Base-by-base conservation (phyloP, 495 filamentous ascomycete genomes). In the Haplographium delicatum region DNA sequence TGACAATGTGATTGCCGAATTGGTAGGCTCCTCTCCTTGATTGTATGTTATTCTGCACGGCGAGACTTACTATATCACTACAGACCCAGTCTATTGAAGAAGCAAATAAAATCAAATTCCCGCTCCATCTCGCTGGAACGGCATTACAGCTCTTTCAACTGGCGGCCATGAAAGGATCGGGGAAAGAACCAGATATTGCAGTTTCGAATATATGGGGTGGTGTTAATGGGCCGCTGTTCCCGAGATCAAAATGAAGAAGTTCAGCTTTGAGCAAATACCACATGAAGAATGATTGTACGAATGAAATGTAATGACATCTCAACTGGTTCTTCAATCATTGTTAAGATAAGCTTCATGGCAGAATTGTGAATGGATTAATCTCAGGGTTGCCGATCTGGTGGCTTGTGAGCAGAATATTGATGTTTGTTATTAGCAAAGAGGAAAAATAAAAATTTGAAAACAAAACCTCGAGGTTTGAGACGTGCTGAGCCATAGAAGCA, bases 141-240 rank as follows among this genome's bases (percentile, higher is more conserved):
- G 54, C 58, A 1, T 41, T 61, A 22, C 58, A 61, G 27, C 31
- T 61, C 3, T 50, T 53, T 27, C 50, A 57, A n/a, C 47, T 50
- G 2, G 53, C 49, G 23, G 26, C 38, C 5, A 23, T 51, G 20
- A 39, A 37, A 23, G 58, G 58, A 9, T 33, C 37, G 5, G 58
- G 53, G n/a, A 44, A 50, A 7, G 44, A 61, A 23, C 16, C 28
- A 4, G 58, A 61, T 49, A 23, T 51, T 10, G 46, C 49, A 9
- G 40, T 54, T 19, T 41, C 22, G 6, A 54, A 27, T 22, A 15
- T 60, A 3, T 60, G 58, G 53, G 51, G 43, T 38, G 35, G 49
- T 24, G 35, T n/a, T 15, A 30, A 43, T 11, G 49, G 54, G 8
- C 25, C 43, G 15, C 38, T 52, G 26, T 47, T 48, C 34, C 47